Percentiles rank a stretch among this genome's conserved stretches.
phyloP scores from a whole-genome alignment of 225 moss, liverwort and hornwort genomes.

The Pleurozium schreberi region DNA sequence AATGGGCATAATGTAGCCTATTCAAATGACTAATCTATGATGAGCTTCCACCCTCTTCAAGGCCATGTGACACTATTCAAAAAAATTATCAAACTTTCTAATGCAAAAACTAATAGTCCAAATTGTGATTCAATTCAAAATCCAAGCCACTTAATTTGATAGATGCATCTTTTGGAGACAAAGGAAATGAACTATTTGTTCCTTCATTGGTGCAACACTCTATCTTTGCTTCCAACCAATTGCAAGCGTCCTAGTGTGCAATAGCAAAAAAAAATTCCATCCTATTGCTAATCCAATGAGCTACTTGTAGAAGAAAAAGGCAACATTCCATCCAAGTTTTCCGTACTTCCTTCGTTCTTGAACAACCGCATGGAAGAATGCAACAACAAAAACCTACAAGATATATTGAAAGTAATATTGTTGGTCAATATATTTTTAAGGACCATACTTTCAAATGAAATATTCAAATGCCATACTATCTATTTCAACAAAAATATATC shows the following conservation, averaged over 20 bases:
- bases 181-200: background rate
- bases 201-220: rapidly evolving
- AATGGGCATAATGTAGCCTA: background rate
- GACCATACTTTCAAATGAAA: background rate
- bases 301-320: background rate
- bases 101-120: background rate
- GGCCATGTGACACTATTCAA: background rate
- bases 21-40: background rate
- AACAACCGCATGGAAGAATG: conserved; percentile 89
- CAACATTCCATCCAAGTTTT: conserved; percentile 90
- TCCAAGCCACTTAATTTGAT: background rate
- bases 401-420: background rate
- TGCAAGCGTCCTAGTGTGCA: too few species aligned
- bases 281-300: too few species aligned
- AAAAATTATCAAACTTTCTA: background rate
- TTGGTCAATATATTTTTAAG: background rate
- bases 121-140: background rate
- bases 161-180: background rate
- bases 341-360: conserved; percentile 91
- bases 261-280: too few species aligned
- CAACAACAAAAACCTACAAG: conserved; percentile 70
- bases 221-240: too few species aligned
- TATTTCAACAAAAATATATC: background rate
- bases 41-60: background rate
- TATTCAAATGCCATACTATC: background rate